Base-by-base conservation (phyloP, 345 rosid genomes). In the Carallia brachiata region DNA sequence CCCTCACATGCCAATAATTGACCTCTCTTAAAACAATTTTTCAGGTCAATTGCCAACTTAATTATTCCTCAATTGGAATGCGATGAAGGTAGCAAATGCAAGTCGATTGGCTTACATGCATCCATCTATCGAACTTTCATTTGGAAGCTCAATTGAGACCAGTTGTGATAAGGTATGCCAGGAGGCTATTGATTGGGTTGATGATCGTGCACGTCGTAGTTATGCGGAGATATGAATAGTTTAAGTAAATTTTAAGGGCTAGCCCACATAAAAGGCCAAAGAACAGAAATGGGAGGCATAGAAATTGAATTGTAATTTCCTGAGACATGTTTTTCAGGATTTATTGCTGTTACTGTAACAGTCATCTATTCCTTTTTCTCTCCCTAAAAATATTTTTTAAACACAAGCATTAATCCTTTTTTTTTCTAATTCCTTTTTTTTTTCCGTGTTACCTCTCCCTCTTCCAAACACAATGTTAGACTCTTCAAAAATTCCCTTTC, bases 1-100 rank as follows among this genome's bases (percentile, higher is more conserved):
- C 27, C 13, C 60, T 1, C 31, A 6, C 23, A 23, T 23, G 23
- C 23, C 23, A 23, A 23, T 23, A 23, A 1, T 55, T 58, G 68
- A 63, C 36, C 44, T 63, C 7, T 67, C 73, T 32, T 32, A n/a
- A 3, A 71, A 67, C 31, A 23, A 63, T 0, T 53, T 79, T 53
- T 32, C 72, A 2, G 73, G 78, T 4, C 13, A 13, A 0, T 27
- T 78, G 23, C 72, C 59, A 9, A 0, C 18, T 3, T 23, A 28
- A 4, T 56, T 28, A 44, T 58, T 71, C 28, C 17, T 37, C 23
- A 40, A 8, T 6, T 70, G 67, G 62, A 59, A 57, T 16, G 63
- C 64, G 2, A 53, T 73, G 81, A 52, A 3, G 37, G 0, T 7
- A 12, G 6, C 28, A 7, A 27, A 17, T 31, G 28, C 17, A 18